Evolutionary conservation across 2,329 filamentous ascomycete species (phyloP), one percentile per base, ranked within the genome.

Genomic region (Ophiocordyceps robertsii): DNA sequence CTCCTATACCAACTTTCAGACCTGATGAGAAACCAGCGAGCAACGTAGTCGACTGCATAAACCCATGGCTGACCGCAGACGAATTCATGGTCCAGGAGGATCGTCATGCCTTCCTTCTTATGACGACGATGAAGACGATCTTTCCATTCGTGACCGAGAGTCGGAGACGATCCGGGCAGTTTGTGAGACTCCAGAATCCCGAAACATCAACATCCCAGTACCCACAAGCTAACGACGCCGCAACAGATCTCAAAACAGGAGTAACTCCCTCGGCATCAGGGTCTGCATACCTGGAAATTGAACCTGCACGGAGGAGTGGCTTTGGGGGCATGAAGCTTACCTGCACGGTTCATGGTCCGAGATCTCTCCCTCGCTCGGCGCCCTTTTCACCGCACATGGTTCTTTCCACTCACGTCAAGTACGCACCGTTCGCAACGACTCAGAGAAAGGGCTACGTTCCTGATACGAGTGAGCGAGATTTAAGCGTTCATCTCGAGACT

Each of bases 341-440:
- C 48, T 95, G 89, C 61, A 89, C 87, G 11, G 86, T 96, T 43
- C 90, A 96, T 64, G 92, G 92, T 1, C 92, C 92, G 4, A 80
- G 89, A 51, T 88, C 92, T 21, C 73, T 98, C 36, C 89, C 90
- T 29, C 80, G 88, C 57, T 93, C 85, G 43, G 86, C 87, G 27
- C 82, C 87, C 1, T 98, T 95, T 66, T 92, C 86, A 41, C 87
- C 92, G 10, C 89, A 95, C 54, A 78, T 96, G 49, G 82, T 95
- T 37, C 75, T 98, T 41, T 87, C 84, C 13, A 93, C 90, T 3
- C 87, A 95, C 52, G 83, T 98, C 57, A 98, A 96, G 65, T 96
- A 94, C 59, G 89, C 92, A 1, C 89, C 92, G 0, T 98, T 98
- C 58, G 90, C 92, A 3, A 87, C 86, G 6, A 75, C 83, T 44